A percentile compares a stretch with the other conserved stretches of the same genome.
These are phyloP conservation scores for Talaromyces sp. DNA, from an alignment of 2,329 filamentous ascomycete genomes.

Conservation along the genomic window DNA sequence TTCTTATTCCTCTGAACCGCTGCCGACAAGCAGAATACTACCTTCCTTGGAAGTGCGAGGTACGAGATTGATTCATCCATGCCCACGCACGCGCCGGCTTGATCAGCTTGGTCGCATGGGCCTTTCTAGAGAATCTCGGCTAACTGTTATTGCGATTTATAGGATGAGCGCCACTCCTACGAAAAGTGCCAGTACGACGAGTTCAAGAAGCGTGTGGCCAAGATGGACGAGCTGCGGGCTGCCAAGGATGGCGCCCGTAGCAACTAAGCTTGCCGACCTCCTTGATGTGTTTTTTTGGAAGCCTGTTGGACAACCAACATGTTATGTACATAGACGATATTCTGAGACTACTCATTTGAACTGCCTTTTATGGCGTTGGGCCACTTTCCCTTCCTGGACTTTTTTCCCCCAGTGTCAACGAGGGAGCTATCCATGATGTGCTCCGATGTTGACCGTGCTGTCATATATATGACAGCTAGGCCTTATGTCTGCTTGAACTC, in stretches of 20 bases:
- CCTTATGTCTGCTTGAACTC: not conserved
- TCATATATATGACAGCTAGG: not conserved
- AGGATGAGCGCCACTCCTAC: slow-evolving; percentile 97
- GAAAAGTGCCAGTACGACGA: slow-evolving; percentile 99
- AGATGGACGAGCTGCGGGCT: slow-evolving; percentile 95
- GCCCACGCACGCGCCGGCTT: not conserved
- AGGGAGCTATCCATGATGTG: not conserved
- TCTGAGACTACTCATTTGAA: slow-evolving; percentile 38
- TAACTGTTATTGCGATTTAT: slow-evolving; percentile 5
- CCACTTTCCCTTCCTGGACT: slow-evolving; percentile 20
- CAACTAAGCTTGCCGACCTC: slow-evolving; percentile 60
- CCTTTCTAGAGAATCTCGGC: slow-evolving; percentile 5
- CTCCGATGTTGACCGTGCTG: not conserved
- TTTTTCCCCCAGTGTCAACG: not conserved
- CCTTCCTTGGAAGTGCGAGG: slow-evolving; percentile 96
- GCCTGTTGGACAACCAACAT: slow-evolving; percentile 31
- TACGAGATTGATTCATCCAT: slow-evolving; percentile 51
- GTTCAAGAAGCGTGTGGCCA: slow-evolving; percentile 97
- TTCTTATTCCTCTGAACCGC: slow-evolving; percentile 92
- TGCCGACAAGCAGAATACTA: slow-evolving; percentile 93
- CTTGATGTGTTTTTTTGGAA: slow-evolving; percentile 23
- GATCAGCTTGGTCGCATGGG: not conserved
- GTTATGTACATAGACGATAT: slow-evolving; percentile 45
- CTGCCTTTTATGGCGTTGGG: slow-evolving; percentile 38
- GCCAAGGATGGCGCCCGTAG: slow-evolving; percentile 82